Base-by-base conservation (phyloP, 2,329 filamentous ascomycete species). In the Aspergillus carbonarius region DNA sequence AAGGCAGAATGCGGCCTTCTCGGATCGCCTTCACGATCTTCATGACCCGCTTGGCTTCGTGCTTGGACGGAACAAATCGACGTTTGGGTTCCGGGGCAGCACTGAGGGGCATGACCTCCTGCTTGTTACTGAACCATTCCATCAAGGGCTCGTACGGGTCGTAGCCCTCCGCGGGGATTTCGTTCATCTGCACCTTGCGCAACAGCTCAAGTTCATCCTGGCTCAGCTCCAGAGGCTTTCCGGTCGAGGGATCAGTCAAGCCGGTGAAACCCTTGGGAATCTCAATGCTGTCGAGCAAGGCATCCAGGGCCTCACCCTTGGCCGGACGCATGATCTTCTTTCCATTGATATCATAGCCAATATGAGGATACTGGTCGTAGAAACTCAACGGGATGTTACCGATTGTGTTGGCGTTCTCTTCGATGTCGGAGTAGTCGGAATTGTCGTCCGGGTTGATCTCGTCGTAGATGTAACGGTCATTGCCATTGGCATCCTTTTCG, bases 291-390 rank as follows among this genome's bases (percentile, higher is more conserved):
- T 99, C 93, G 9, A 99, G 82, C 44, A 99, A 83, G 12, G 92
- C 92, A 80, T 99, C 95, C 32, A 99, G 80, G 35, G 95, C 95
- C 73, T 96, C 90, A 54, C 93, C 93, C 66, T 92, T 93, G 4
- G 96, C 95, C 6, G 95, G 95, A 54, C 95, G 89, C 88, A 96
- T 91, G 64, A 99, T 96, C 76, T 91, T 96, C 84, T 96, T 97
- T 75, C 95, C 95, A 75, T 99, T 96, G 79, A 99, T 98, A 70
- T 97, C 91, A 78, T 99, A 99, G 60, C 95, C 95, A 72, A 99
- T 97, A 74, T 99, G 95, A 52, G 95, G 95, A 73, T 97, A 99
- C 35, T 91, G 90, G 74, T 99, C 95, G 80, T 99, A 99, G 78
- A 96, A 98, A 3, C 90, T 89, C 51, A 98, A 80, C 5, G 93